Conservation (phyloP, 2,329 filamentous ascomycete species). For the Fusarium stilboides region DNA sequence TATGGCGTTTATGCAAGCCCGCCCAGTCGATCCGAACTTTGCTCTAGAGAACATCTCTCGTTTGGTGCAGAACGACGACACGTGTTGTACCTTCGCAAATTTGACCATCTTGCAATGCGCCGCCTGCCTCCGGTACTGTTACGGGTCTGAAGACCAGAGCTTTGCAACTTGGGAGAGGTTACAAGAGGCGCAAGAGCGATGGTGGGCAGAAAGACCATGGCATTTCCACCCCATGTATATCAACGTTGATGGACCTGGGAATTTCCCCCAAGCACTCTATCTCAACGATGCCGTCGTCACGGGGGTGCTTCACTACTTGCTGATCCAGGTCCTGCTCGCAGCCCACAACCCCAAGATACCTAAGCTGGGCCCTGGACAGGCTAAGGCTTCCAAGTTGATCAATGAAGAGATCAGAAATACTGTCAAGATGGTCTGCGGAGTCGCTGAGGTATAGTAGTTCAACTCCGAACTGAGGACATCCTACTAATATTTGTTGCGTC, state of each 20-base stretch:
- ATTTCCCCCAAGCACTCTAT: slow-evolving; percentile 46
- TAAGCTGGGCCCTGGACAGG: slow-evolving; percentile 47
- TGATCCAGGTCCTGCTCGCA: slow-evolving; percentile 49
- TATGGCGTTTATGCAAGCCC: slow-evolving; percentile 52
- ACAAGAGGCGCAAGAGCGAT: slow-evolving; percentile 46
- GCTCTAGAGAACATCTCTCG: slow-evolving; percentile 43
- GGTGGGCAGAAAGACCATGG: slow-evolving; percentile 52
- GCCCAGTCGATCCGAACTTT: slow-evolving; percentile 50
- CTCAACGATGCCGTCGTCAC: slow-evolving; percentile 51
- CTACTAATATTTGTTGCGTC: not conserved
- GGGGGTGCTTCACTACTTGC: slow-evolving; percentile 49
- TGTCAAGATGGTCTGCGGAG: slow-evolving; percentile 49
- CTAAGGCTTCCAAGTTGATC: slow-evolving; percentile 44
- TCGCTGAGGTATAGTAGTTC: slow-evolving; percentile 46
- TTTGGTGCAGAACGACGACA: slow-evolving; percentile 44
- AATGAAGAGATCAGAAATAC: slow-evolving; percentile 51
- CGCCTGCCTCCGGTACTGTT: slow-evolving; percentile 50
- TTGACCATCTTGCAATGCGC: slow-evolving; percentile 50
- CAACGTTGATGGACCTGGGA: slow-evolving; percentile 20
- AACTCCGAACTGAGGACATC: too few relatives aligned
- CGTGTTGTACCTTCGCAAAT: slow-evolving; percentile 49
- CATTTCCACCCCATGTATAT: slow-evolving; percentile 49
- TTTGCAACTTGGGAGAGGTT: slow-evolving; percentile 42
- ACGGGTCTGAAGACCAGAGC: slow-evolving; percentile 49
- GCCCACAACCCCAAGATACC: slow-evolving; percentile 50